A percentile compares a stretch with the other conserved stretches of the same genome.
Conservation (phyloP, 192 early-diverging fungal genomes). For the Radiomyces spectabilis region DNA sequence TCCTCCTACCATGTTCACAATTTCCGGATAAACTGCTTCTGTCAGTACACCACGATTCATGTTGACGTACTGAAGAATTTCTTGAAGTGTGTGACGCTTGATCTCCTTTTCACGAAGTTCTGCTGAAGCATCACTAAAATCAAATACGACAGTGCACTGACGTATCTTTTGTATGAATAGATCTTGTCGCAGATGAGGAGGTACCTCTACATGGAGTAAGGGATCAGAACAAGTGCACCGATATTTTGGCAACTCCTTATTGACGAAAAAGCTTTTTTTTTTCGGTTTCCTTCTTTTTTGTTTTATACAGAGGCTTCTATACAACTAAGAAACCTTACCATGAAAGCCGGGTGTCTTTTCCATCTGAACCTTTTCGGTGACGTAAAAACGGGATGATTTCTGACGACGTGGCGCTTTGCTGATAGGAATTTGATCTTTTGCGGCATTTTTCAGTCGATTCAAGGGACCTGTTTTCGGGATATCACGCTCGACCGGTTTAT, state of each 20-base stretch:
- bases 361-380: conserved; percentile 71
- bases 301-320: no score
- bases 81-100: conserved; percentile 72
- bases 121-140: conserved; percentile 73
- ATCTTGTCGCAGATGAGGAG: conserved; percentile 62
- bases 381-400: conserved; percentile 80
- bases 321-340: conserved; percentile 55
- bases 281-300: background rate
- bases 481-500: conserved; percentile 10
- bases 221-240: no score
- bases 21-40: conserved; percentile 70
- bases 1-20: conserved; percentile 71
- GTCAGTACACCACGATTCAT: conserved; percentile 73
- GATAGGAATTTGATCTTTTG: conserved; percentile 66
- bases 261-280: background rate
- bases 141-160: conserved; percentile 80
- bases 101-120: conserved; percentile 84
- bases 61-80: conserved; percentile 78
- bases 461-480: conserved; percentile 22
- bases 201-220: conserved; percentile 50
- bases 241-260: no score
- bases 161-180: conserved; percentile 74
- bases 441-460: conserved; percentile 44
- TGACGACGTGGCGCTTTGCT: conserved; percentile 77
- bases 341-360: conserved; percentile 70